These are phyloP conservation scores for Trifolium subterraneum DNA, from an alignment of 306 rosid genomes.

Conservation along the genomic window DNA sequence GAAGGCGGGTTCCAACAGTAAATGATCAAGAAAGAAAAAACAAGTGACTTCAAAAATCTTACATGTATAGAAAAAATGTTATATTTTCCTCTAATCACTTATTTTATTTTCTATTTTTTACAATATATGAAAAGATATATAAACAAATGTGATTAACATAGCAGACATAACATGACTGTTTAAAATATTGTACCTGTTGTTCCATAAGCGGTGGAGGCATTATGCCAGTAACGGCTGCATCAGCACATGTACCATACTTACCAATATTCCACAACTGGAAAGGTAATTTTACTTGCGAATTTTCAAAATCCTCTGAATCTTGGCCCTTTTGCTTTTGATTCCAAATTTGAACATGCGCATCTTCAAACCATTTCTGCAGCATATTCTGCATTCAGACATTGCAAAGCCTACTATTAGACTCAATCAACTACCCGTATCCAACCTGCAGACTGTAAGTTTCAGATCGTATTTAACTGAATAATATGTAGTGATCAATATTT, in stretches of 20 bases:
- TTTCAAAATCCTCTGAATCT: conserved; percentile 58
- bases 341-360: conserved; percentile 65
- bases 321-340: conserved; percentile 54
- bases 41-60: background rate
- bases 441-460: conserved; percentile 26
- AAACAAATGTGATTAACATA: conserved; percentile 12
- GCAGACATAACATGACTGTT: conserved; percentile 23
- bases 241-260: conserved; percentile 84
- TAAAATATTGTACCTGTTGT: conserved; percentile 66
- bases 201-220: conserved; percentile 99
- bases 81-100: conserved; percentile 25
- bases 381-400: conserved; percentile 62
- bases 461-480: conserved; percentile 5
- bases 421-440: conserved; percentile 32
- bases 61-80: background rate
- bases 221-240: conserved; percentile 88
- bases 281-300: conserved; percentile 64
- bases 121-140: conserved; percentile 28
- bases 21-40: no score
- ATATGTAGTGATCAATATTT: conserved; percentile 10
- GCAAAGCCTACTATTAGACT: conserved; percentile 39
- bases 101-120: background rate
- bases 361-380: conserved; percentile 84
- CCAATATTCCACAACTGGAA: conserved; percentile 91
- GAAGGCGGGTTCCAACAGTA: no score